Percentiles rank a stretch among this genome's conserved stretches.
Evolutionary conservation across 176 grass and related monocot species (phyloP).

Genomic region (Puccinellia tenuiflora): DNA sequence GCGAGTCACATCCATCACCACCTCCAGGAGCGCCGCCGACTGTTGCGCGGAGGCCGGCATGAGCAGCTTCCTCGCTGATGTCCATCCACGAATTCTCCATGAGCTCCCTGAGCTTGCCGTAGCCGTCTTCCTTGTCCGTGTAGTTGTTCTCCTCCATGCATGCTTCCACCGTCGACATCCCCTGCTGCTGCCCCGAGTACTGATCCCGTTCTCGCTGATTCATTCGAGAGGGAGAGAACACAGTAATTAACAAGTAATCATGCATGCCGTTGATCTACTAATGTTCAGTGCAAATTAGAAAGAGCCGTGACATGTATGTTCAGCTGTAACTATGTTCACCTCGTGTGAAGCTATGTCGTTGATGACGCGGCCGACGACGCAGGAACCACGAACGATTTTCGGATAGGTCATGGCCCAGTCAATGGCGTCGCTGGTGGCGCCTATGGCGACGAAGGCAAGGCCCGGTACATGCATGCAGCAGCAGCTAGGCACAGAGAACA

Average conservation of each 20-base stretch:
- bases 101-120: background rate
- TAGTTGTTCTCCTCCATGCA: background rate
- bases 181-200: background rate
- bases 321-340: background rate
- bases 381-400: background rate
- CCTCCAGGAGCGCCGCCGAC: background rate
- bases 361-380: background rate
- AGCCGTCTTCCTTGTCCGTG: background rate
- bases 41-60: background rate
- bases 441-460: background rate
- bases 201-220: too few relatives aligned
- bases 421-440: background rate
- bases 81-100: too few relatives aligned
- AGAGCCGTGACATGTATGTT: background rate
- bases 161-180: background rate
- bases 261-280: background rate
- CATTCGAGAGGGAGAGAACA: background rate
- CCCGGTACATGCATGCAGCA: background rate
- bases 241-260: background rate
- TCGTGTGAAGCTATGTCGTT: slow-evolving; percentile 1
- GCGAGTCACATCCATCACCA: background rate
- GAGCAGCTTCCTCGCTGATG: background rate
- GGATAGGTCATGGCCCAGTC: slow-evolving; percentile 13
- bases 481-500: background rate
- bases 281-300: background rate